Evolutionary conservation across 2,329 filamentous ascomycete genomes (phyloP), one percentile per base, ranked within the genome.

Genomic region (Xylaria sp.): DNA sequence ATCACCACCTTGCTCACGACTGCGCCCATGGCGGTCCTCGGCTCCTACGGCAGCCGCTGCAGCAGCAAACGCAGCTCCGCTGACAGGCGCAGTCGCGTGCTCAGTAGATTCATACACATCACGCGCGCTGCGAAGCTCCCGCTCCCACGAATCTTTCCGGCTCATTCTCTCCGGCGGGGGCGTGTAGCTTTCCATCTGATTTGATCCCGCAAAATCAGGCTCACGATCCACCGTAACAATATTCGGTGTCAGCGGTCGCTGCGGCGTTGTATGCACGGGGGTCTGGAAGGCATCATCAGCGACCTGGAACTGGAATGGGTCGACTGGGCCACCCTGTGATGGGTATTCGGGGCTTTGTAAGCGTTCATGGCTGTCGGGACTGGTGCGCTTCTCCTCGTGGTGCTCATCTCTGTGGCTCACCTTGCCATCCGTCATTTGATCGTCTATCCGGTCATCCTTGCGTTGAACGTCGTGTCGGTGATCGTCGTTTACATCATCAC

Each of bases 221-320:
- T 81, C 81, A 26, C 80, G 76, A 24, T 81, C 78, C 43, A 84
- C 76, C 2, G 80, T 83, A 39, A 81, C 72, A 41, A 85, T 71
- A 54, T 73, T 74, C 6, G 79, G 82, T 3, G 78, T 81, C 55
- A 79, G 60, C 2, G 78, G 75, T 44, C 75, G 72, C 37, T 67
- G 65, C 1, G 76, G 74, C 11, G 72, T 75, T 19, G 67, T 64
- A 51, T 69, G 63, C 26, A 67, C 60, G 2, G 80, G 77, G 8
- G 78, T 78, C 44, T 72, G 69, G 54, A 82, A 82, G n/a, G 77
- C 76, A 63, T 80, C 76, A 55, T 81, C 74, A 39, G 75, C 60
- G 56, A 85, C 79, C 67, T 81, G 82, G 64, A 75, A 86, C 66
- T 84, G 76, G 66, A 86, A 86, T 17, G 83, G 81, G 68, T 87